Evolutionary conservation across 2,329 filamentous ascomycete genomes (phyloP), one percentile per base, ranked within the genome.

Genomic region (Ceratocystis albifundus): DNA sequence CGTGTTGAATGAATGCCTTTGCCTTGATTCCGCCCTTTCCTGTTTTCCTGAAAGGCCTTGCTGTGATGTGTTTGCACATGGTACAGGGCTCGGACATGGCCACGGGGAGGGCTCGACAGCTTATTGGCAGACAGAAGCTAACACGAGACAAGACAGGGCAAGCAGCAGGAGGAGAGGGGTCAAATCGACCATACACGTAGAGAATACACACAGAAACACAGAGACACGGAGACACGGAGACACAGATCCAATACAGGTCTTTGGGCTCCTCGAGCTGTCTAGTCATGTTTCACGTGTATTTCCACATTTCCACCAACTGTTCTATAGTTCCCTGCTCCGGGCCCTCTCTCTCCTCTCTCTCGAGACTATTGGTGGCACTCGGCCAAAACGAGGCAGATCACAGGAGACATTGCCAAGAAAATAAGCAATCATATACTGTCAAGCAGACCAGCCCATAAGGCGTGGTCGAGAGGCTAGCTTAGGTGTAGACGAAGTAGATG

Each of bases 231-330:
- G 10, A n/a, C 15, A 53, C n/a, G 22, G 22, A n/a, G 48, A 53
- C 48, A 53, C 48, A 53, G 22, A 25, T n/a, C 48, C n/a, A 53
- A 20, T 12, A 20, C 48, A 53, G 8, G 12, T 36, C 55, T n/a
- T 36, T 17, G 55, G 55, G 55, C 25, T 59, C 28, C 30, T 59
- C 28, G 20, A 5, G 12, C 22, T 32, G 25, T 59, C 15, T 59
- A 28, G 22, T 57, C 53, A 30, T 59, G 55, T 59, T 59, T 59
- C 55, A 59, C 28, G 28, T 59, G 55, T 59, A 59, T 59, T 59
- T 59, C 55, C 28, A n/a, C 55, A 59, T 59, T 59, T 59, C 28
- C 55, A 36, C 55, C 25, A 30, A 5, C 28, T 59, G 55, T 22
- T 59, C 55, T 15, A 36, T 59, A 59, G 55, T 59, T 59, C 55